Percentiles rank a stretch among this genome's conserved stretches.
These are phyloP conservation scores for Microsporum canis DNA, from an alignment of 2,329 filamentous ascomycete genomes.

Conservation along the genomic window DNA sequence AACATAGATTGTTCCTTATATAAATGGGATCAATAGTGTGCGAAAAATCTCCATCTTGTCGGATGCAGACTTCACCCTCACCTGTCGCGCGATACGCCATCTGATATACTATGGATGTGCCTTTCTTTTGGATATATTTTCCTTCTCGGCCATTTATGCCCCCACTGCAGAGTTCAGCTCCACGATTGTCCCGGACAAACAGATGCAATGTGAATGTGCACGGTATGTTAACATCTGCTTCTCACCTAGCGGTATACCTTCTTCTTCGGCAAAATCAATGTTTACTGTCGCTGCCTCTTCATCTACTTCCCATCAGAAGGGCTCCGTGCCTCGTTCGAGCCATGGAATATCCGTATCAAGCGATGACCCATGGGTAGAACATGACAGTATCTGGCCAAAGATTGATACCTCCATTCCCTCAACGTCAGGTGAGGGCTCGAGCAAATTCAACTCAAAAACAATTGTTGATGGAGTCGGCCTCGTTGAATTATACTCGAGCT, in stretches of 20 bases:
- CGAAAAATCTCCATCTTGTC: conserved; percentile 74
- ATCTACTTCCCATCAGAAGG: neutral
- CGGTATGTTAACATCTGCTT: conserved; percentile 60
- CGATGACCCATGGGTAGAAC: conserved; percentile 19
- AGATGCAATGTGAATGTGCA: conserved; percentile 77
- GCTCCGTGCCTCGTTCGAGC: neutral
- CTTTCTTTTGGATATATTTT: conserved; percentile 85
- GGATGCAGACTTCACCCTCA: conserved; percentile 75
- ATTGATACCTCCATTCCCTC: conserved; percentile 21
- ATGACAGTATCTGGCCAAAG: conserved; percentile 36
- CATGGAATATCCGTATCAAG: conserved; percentile 10
- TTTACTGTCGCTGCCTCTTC: neutral
- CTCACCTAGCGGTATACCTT: conserved; percentile 20
- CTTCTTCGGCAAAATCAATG: neutral
- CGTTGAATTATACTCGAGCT: conserved; percentile 72
- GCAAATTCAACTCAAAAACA: neutral
- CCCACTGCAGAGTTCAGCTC: conserved; percentile 65
- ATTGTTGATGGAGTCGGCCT: conserved; percentile 42
- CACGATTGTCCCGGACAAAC: conserved; percentile 60
- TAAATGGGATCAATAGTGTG: conserved; percentile 85
- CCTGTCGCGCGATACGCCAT: conserved; percentile 76
- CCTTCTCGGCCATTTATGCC: conserved; percentile 85
- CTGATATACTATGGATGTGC: conserved; percentile 88
- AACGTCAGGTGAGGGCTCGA: conserved; percentile 10
- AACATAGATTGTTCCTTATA: conserved; percentile 60